A percentile compares a stretch with the other conserved stretches of the same genome.
Evolutionary conservation across 208 protist species (phyloP).

Genomic region (Porcisia hertigi): DNA sequence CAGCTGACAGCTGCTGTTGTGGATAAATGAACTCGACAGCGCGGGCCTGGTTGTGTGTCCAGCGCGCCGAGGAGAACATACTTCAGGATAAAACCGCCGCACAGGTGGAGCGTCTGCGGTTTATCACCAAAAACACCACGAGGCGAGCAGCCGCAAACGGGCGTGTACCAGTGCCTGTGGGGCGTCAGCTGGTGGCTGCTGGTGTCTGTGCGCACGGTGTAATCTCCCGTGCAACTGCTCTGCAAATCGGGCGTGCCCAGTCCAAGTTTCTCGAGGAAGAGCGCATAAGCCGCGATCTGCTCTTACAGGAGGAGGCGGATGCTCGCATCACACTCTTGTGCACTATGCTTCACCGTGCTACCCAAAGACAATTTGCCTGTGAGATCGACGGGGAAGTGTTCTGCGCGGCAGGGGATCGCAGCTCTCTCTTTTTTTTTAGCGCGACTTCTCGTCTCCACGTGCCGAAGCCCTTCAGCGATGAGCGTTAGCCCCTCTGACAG

Average conservation of each 20-base stretch:
- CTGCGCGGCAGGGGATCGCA: background rate
- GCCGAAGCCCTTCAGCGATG: background rate
- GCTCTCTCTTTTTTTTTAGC: background rate
- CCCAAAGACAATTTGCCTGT: background rate
- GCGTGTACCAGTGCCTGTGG: background rate
- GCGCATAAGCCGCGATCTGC: background rate
- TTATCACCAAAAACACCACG: background rate
- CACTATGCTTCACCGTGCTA: slow-evolving; percentile 1
- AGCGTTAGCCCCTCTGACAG: background rate
- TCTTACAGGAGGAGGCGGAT: background rate
- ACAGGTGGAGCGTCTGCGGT: slow-evolving; percentile 8
- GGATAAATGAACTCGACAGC: slow-evolving; percentile 12
- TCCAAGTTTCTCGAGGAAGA: background rate
- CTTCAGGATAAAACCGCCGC: background rate
- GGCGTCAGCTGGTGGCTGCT: background rate
- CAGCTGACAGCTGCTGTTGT: background rate
- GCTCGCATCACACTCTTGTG: background rate
- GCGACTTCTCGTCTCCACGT: background rate
- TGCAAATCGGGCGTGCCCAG: background rate
- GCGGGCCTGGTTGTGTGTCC: slow-evolving; percentile 7
- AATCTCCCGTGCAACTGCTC: too few species aligned
- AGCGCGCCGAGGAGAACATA: background rate
- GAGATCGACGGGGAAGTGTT: background rate
- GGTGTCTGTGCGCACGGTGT: background rate
- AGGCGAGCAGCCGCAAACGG: background rate